Base-by-base conservation (phyloP, 73 alveolate species). In the Tetrahymena thermophila region DNA sequence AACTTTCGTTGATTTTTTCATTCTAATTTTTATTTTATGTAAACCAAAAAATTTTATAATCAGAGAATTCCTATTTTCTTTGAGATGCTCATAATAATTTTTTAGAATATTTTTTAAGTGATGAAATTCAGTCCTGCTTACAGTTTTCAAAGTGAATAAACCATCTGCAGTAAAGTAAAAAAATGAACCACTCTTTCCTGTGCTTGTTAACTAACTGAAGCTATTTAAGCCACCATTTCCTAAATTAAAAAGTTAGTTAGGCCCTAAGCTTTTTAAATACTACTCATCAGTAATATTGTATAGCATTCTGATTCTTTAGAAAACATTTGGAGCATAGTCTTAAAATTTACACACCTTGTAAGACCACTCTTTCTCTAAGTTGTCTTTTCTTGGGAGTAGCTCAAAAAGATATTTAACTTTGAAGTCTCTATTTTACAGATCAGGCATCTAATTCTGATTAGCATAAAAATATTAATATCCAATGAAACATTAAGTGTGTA, bases 91-190 rank as follows among this genome's bases (percentile, higher is more conserved):
- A 94, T 97, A 97, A 95, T 98, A 98, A 96, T 96, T 97, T 93
- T 98, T 98, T 95, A 99, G 96, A 4, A 99, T 98, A 93, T 96
- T 93, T 95, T 98, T 98, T 34, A 99, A 94, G 93, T 97, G 98
- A 95, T 96, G 97, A 94, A 97, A 98, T 95, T 99, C 99, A 19
- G 96, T 96, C 43, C 97, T 96, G 93, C 97, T 96, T 38, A 99
- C 97, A 11, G 99, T 98, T 96, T 99, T 99, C 84, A 99, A 97
- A 93, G 99, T 98, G 94, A 96, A 99, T 96, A 98, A 96, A 28
- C 99, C 99, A 96, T 99, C 99, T 35, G 99, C 99, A 19, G 99
- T 99, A 96, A 98, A 99, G 96, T 99, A 99, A 96, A 99, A 99
- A 96, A 99, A 98, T 35, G 99, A 96, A 7, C 99, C 99, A 94